Evolutionary conservation across 306 rosid species (phyloP).

Genomic region (Vigna reflexopilosa): DNA sequence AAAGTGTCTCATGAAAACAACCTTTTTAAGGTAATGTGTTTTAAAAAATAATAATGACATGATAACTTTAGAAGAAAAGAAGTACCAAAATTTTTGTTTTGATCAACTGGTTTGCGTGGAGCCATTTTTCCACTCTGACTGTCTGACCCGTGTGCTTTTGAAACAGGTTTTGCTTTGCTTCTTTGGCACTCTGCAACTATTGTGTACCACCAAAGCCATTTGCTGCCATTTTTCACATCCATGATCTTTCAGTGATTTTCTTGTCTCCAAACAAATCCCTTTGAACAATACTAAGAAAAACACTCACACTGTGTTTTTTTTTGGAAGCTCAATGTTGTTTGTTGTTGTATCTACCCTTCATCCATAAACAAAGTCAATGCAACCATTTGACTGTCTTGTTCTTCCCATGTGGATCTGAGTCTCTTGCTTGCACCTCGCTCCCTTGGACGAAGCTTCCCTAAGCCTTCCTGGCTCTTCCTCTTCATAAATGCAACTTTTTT

Average conservation of each 20-base stretch:
- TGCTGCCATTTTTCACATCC: conserved; percentile 49
- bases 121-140: conserved; percentile 38
- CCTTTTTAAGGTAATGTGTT: conserved; percentile 9
- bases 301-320: conserved; percentile 26
- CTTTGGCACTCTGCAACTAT: conserved; percentile 39
- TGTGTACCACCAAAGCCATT: conserved; percentile 34
- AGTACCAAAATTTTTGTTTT: conserved; percentile 40
- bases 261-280: conserved; percentile 46
- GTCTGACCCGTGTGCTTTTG: conserved; percentile 41
- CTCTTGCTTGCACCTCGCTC: conserved; percentile 49
- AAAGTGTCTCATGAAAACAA: conserved; percentile 12
- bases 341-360: conserved; percentile 30
- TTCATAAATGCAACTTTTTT: conserved; percentile 24
- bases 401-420: conserved; percentile 59
- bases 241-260: conserved; percentile 58
- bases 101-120: conserved; percentile 40
- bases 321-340: conserved; percentile 46
- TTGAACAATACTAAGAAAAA: conserved; percentile 27
- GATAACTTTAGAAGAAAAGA: conserved; percentile 31
- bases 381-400: conserved; percentile 42
- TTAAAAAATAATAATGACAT: background rate
- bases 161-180: conserved; percentile 44
- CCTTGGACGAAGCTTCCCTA: conserved; percentile 38
- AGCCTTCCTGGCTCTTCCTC: conserved; percentile 36
- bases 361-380: conserved; percentile 63